Conservation (phyloP, 768 basidiomycete species). For the Serendipita sp. region DNA sequence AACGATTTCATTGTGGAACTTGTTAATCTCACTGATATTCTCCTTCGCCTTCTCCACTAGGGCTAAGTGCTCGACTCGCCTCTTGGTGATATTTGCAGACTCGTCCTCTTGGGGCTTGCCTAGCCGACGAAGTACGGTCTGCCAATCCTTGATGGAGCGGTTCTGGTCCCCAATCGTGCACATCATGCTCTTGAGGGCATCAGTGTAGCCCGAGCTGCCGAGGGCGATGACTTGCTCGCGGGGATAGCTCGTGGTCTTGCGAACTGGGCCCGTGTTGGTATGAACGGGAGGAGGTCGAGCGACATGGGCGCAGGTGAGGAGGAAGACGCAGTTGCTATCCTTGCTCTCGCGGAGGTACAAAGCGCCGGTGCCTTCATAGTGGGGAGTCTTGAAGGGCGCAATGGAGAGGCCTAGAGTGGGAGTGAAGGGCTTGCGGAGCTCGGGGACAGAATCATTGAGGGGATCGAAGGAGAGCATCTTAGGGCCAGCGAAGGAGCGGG, state of each 20-base stretch:
- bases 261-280: constrained; percentile 15
- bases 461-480: constrained; percentile 19
- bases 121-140: constrained; percentile 14
- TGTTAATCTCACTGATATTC: constrained; percentile 16
- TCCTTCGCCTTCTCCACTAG: constrained; percentile 12
- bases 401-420: constrained; percentile 24
- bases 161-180: constrained; percentile 12
- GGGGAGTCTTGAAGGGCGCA: constrained; percentile 19
- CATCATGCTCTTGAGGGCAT: constrained; percentile 19
- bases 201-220: constrained; percentile 17
- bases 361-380: constrained; percentile 24
- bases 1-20: constrained; percentile 18
- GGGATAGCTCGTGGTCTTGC: constrained; percentile 13
- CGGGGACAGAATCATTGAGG: constrained; percentile 15
- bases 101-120: constrained; percentile 15
- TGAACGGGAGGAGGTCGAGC: constrained; percentile 20
- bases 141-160: constrained; percentile 15
- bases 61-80: constrained; percentile 15
- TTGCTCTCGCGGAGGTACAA: constrained; percentile 20
- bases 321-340: constrained; percentile 16
- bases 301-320: constrained; percentile 24
- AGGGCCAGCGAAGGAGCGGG: constrained; percentile 14
- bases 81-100: constrained; percentile 8
- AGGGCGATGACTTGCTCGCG: constrained; percentile 14
- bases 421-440: constrained; percentile 22